Evolutionary conservation across 331 rosid genomes (phyloP).

Genomic region (Telfairia occidentalis): DNA sequence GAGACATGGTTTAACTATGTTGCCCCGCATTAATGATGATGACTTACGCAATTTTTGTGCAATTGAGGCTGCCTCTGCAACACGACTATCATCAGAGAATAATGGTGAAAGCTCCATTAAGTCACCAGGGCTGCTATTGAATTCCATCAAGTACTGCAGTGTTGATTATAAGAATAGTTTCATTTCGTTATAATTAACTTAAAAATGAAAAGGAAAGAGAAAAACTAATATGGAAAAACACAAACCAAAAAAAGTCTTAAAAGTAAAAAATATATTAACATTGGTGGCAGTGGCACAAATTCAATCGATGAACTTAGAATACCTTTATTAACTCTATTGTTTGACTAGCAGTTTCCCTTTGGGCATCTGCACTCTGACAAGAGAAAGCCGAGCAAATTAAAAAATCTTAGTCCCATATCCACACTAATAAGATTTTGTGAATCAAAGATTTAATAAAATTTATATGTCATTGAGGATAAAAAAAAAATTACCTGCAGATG

Average conservation of each 20-base stretch:
- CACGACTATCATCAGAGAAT: conserved; percentile 96
- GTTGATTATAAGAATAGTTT: conserved; percentile 24
- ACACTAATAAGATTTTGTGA: neutral
- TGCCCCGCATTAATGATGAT: neutral
- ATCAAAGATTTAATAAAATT: neutral
- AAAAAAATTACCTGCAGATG: conserved; percentile 79
- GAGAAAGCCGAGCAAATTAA: conserved; percentile 19
- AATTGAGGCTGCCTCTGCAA: conserved; percentile 96
- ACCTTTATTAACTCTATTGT: conserved; percentile 95
- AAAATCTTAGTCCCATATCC: neutral
- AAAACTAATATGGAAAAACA: neutral
- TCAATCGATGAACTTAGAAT: conserved; percentile 17
- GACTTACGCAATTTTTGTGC: conserved; percentile 94
- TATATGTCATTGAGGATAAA: conserved; percentile 3
- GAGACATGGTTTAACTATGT: neutral
- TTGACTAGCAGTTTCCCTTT: conserved; percentile 97
- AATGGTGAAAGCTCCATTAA: conserved; percentile 97
- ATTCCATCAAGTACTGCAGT: conserved; percentile 96
- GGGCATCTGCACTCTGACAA: conserved; percentile 96
- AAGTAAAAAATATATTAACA: neutral
- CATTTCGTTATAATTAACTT: conserved; percentile 12
- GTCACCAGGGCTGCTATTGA: conserved; percentile 97
- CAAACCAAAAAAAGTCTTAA: neutral
- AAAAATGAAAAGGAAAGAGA: neutral
- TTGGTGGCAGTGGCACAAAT: conserved; percentile 2